Conservation (phyloP, 2,329 filamentous ascomycete species). For the Dothideomycetidae sp. region DNA sequence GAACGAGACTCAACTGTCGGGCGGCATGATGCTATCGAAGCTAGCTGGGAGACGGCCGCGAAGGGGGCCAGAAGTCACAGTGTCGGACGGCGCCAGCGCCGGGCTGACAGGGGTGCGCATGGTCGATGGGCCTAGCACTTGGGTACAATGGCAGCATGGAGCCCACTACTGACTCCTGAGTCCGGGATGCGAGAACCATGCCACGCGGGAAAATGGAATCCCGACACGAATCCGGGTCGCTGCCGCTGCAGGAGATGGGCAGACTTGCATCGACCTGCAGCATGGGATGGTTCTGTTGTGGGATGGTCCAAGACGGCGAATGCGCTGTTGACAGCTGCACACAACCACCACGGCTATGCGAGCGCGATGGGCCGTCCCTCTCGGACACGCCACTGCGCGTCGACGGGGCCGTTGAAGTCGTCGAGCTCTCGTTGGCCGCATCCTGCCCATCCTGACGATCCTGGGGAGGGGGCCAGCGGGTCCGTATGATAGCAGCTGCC, state of each 20-base stretch:
- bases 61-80: not conserved
- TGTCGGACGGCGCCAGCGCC: too few species aligned
- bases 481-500: not conserved
- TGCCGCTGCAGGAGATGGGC: too few species aligned
- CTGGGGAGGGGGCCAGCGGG: not conserved
- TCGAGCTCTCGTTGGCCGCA: too few species aligned
- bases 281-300: too few species aligned
- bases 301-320: not conserved
- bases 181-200: not conserved
- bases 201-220: not conserved
- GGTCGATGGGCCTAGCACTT: too few species aligned
- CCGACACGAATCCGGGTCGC: not conserved
- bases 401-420: too few species aligned
- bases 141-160: too few species aligned
- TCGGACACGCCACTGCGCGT: too few species aligned
- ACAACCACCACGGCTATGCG: not conserved
- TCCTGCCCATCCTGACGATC: too few species aligned
- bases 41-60: not conserved
- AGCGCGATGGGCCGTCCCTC: not conserved
- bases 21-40: not conserved
- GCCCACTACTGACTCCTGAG: too few species aligned
- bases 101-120: too few species aligned
- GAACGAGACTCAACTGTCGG: not conserved
- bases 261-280: not conserved
- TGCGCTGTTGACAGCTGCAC: not conserved